Base-by-base conservation (phyloP, 148 eudicot species). In the Amaranthus palmeri region DNA sequence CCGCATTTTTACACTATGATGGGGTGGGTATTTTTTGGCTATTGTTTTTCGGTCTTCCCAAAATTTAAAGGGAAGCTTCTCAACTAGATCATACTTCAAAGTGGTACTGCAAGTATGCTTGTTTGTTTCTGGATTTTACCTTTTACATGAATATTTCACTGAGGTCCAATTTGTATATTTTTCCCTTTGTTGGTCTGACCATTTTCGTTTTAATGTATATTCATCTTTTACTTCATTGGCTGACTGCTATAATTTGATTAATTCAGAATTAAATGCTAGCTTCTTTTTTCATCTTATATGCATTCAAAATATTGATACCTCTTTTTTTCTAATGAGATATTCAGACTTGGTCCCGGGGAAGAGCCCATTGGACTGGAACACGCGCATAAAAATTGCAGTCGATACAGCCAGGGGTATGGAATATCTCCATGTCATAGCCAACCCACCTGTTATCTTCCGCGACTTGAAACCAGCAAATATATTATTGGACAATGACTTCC, bases 381-480 rank as follows among this genome's bases (percentile, higher is more conserved):
- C 83, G 14, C 83, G 84, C 59, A 61, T 84, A 7, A 72, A 81
- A 72, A 62, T 84, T 51, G 82, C 84, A 10, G 80, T 78, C 42
- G 84, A 65, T 47, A 76, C 78, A 40, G 96, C 96, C 15, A 87
- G 81, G 71, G 91, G 96, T 13, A 77, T 89, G 57, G 83, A 82
- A 69, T 87, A 89, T 81, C 96, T 89, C 50, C 96, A 89, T 41
- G 81, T 88, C 84, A 67, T 64, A 78, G 84, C 89, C 61, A 81
- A 84, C 65, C 96, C 96, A 48, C 89, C 96, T 25, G 85, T 89
- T 63, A 89, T 89, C 70, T 87, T 82, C 57, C 87, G 93, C 45
- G 93, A 89, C 75, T 65, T 89, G 63, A 89, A 89, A 77, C 75
- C 96, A 15, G 88, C 91, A 74, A 89, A 89, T 66, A 89, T 89